Evolutionary conservation across 2,329 filamentous ascomycete genomes (phyloP).

Genomic region (Penicillium occitanis): DNA sequence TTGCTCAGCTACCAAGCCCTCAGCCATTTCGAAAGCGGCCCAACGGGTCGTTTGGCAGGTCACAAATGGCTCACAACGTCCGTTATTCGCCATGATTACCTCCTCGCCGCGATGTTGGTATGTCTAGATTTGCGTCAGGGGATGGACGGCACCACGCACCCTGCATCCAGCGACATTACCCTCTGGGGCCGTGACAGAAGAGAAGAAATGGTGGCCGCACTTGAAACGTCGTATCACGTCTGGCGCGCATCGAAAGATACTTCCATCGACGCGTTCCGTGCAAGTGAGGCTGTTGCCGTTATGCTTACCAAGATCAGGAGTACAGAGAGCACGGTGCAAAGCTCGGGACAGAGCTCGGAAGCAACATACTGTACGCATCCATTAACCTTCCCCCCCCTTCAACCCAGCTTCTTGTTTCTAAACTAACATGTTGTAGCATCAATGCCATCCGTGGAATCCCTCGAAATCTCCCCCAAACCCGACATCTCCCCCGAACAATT

Average conservation of each 20-base stretch:
- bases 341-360: slow-evolving; percentile 5
- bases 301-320: slow-evolving; percentile 64
- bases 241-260: slow-evolving; percentile 72
- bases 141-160: slow-evolving; percentile 22
- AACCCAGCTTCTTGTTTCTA: background rate
- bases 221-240: slow-evolving; percentile 70
- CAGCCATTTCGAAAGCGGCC: slow-evolving; percentile 69
- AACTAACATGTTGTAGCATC: slow-evolving; percentile 7
- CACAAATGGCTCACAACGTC: slow-evolving; percentile 78
- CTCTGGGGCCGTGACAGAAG: slow-evolving; percentile 48
- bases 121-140: slow-evolving; percentile 71
- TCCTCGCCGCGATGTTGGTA: slow-evolving; percentile 77
- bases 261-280: slow-evolving; percentile 84
- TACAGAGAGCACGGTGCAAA: slow-evolving; percentile 4
- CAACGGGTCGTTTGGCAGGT: slow-evolving; percentile 66
- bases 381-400: too few species aligned
- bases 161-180: slow-evolving; percentile 28
- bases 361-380: slow-evolving; percentile 13
- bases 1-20: slow-evolving; percentile 72
- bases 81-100: slow-evolving; percentile 76
- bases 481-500: slow-evolving; percentile 17
- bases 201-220: slow-evolving; percentile 69
- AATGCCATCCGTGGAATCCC: slow-evolving; percentile 18
- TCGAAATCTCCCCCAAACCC: slow-evolving; percentile 17
- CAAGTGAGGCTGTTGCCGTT: slow-evolving; percentile 70